Conservation (phyloP, 768 basidiomycete genomes). For the Hygrocybe punicea region DNA sequence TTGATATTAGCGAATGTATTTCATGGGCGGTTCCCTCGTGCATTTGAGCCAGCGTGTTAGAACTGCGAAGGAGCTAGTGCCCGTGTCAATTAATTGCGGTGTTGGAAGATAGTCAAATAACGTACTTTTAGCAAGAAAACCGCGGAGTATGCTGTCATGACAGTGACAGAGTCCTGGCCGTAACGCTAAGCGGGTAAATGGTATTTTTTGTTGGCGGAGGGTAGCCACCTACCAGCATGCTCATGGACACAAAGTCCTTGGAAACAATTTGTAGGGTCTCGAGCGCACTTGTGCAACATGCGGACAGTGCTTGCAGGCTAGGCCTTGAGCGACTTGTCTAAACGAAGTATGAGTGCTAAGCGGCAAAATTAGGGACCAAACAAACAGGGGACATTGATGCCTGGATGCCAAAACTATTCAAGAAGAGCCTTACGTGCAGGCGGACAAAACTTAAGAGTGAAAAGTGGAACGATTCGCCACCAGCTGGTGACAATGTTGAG, state of each 20-base stretch:
- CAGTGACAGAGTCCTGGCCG: slow-evolving; percentile 77
- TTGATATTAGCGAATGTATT: slow-evolving; percentile 61
- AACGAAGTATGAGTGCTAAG: slow-evolving; percentile 6
- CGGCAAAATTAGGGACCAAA: slow-evolving; percentile 12
- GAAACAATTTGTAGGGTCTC: slow-evolving; percentile 69
- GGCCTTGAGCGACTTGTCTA: slow-evolving; percentile 58
- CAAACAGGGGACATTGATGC: slow-evolving; percentile 55
- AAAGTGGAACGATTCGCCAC: slow-evolving; percentile 71
- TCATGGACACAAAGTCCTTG: slow-evolving; percentile 68
- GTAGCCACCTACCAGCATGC: slow-evolving; percentile 58
- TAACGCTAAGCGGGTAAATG: slow-evolving; percentile 54
- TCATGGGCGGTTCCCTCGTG: slow-evolving; percentile 59
- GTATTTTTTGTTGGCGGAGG: neutral
- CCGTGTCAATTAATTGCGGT: slow-evolving; percentile 6
- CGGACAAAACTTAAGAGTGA: slow-evolving; percentile 74
- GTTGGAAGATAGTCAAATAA: slow-evolving; percentile 3
- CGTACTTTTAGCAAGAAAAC: slow-evolving; percentile 72
- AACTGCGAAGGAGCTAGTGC: slow-evolving; percentile 58
- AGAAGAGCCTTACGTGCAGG: slow-evolving; percentile 72
- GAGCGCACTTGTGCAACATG: slow-evolving; percentile 72
- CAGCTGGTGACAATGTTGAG: slow-evolving; percentile 42
- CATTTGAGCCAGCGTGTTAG: slow-evolving; percentile 54
- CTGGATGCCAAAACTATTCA: slow-evolving; percentile 82
- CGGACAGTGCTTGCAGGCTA: slow-evolving; percentile 63
- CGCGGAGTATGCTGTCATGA: slow-evolving; percentile 85